Evolutionary conservation across 257 asterid genomes (phyloP).

Genomic region (Solanum ahanhuiri): DNA sequence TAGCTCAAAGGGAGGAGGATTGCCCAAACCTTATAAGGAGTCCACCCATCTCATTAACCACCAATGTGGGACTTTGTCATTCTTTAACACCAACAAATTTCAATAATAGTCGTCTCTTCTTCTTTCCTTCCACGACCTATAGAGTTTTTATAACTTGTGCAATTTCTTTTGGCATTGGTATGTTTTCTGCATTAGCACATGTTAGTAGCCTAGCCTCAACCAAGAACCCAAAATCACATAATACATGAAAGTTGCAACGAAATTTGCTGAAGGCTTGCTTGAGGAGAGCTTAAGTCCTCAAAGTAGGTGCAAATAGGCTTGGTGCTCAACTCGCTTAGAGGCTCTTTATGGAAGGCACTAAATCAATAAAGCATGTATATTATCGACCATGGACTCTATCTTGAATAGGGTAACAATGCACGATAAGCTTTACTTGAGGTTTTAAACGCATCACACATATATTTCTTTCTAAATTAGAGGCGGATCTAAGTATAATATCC

Average conservation of each 20-base stretch:
- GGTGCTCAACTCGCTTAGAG: neutral
- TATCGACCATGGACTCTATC: neutral
- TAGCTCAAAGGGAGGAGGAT: too few species aligned
- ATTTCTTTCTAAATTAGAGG: neutral
- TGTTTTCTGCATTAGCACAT: neutral
- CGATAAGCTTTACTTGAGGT: neutral
- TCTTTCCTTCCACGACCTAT: neutral
- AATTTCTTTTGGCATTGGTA: neutral
- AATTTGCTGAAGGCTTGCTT: neutral
- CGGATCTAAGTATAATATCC: neutral
- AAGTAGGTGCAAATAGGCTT: neutral
- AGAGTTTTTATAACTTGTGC: neutral
- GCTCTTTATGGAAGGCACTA: neutral
- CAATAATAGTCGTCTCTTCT: neutral
- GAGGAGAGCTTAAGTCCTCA: neutral
- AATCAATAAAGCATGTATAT: neutral
- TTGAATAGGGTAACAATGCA: neutral
- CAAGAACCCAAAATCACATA: neutral
- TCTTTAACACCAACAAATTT: too few species aligned
- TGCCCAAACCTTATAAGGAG: too few species aligned
- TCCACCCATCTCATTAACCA: too few species aligned
- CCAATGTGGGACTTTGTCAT: too few species aligned
- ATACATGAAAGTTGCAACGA: neutral
- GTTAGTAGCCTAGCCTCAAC: neutral
- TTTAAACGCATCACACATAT: neutral